A percentile compares a stretch with the other conserved stretches of the same genome.
Evolutionary conservation across 202 grass and related monocot species (phyloP).

Genomic region (Musa balbisiana): DNA sequence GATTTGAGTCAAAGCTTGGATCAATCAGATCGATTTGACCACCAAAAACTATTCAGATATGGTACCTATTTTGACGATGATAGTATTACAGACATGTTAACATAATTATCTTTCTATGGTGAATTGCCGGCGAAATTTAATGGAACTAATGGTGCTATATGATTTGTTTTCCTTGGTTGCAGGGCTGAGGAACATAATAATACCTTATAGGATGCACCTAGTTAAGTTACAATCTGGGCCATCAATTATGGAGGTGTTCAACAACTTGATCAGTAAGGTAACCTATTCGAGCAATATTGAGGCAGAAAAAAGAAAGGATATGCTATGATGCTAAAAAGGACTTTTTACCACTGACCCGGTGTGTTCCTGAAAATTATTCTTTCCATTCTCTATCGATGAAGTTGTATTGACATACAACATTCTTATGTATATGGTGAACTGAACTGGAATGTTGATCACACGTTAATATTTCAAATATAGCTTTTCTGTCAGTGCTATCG

Average conservation of each 20-base stretch:
- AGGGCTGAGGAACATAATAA: slow-evolving; percentile 83
- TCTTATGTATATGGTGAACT: not conserved
- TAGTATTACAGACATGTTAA: not conserved
- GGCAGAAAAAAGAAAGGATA: slow-evolving; percentile 39
- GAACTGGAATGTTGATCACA: not conserved
- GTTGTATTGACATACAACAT: not conserved
- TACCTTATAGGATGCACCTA: slow-evolving; percentile 77
- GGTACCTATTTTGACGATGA: not conserved
- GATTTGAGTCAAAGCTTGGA: too few species aligned
- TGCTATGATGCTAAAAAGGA: slow-evolving; percentile 29
- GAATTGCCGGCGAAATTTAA: not conserved
- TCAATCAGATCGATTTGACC: too few species aligned
- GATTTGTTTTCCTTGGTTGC: slow-evolving; percentile 9
- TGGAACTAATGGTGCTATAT: not conserved
- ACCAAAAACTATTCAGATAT: not conserved
- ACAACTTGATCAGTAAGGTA: slow-evolving; percentile 57
- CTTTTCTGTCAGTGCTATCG: not conserved
- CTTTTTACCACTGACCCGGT: too few species aligned
- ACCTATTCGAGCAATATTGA: slow-evolving; percentile 39
- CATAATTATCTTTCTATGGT: not conserved
- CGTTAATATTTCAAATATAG: not conserved
- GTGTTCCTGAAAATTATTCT: not conserved
- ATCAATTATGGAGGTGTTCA: slow-evolving; percentile 36
- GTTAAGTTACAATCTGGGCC: slow-evolving; percentile 61
- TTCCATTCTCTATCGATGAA: not conserved